Percentiles rank a stretch among this genome's conserved stretches.
Evolutionary conservation across 805 yeast species (phyloP).

Genomic region (Ogataea salicorniae): DNA sequence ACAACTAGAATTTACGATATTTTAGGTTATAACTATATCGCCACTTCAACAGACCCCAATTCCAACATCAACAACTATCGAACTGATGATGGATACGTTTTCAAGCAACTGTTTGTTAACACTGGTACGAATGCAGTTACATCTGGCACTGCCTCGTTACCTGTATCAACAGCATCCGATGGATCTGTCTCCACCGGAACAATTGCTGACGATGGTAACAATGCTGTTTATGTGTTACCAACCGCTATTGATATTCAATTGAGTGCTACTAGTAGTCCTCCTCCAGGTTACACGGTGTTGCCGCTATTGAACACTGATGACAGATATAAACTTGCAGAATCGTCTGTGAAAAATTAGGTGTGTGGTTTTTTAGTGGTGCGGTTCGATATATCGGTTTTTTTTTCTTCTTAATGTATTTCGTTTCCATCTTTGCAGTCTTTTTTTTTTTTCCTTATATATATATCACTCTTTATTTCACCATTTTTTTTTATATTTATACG

Average conservation of each 20-base stretch:
- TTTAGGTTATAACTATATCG: conserved; percentile 4
- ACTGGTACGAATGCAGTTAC: neutral
- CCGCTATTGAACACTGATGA: neutral
- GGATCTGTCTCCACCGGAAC: neutral
- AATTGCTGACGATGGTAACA: neutral
- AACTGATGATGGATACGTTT: neutral
- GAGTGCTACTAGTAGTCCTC: neutral
- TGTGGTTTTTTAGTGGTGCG: no score
- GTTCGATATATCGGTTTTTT: no score
- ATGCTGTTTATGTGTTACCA: neutral
- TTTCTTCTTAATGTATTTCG: no score
- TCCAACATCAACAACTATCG: neutral
- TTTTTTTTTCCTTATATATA: no score
- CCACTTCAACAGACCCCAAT: neutral
- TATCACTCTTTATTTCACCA: no score
- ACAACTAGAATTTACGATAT: conserved; percentile 1
- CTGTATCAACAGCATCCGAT: neutral
- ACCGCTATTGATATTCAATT: conserved; percentile 3
- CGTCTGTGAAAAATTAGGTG: neutral
- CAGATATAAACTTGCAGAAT: neutral
- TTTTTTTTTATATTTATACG: no score
- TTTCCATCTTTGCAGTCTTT: no score
- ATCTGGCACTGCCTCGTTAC: neutral
- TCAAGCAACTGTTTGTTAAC: neutral
- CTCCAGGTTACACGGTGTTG: conserved; percentile 1